Evolutionary conservation across 2,329 filamentous ascomycete genomes (phyloP), one percentile per base, ranked within the genome.

Genomic region (Penicillium sp.): DNA sequence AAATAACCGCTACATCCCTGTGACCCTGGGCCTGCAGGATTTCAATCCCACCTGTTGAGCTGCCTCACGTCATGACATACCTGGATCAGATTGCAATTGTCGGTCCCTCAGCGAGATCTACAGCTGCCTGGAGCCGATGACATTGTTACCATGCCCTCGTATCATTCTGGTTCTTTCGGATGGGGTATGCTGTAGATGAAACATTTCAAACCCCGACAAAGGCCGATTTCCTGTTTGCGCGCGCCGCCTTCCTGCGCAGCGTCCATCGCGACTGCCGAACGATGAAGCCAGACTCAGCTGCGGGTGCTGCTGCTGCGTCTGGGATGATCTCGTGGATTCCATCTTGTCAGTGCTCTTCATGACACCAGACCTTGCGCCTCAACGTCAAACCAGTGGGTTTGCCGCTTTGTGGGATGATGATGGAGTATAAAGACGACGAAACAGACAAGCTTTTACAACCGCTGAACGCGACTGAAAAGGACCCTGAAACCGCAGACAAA

Each of bases 61-160:
- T 53, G 46, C 49, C 46, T 53, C 49, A 36, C 38, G 31, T 53
- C 51, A 62, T 60, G 59, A 62, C 55, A 53, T 60, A 63, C 55
- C 46, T 22, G 46, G 53, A 44, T 44, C 35, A 36, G 48, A 59
- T 62, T 58, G 51, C 54, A 63, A 60, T 63, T 42, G 16, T 18
- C 36, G 44, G 48, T 50, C 41, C 16, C 43, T 49, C 51, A 53
- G 46, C 53, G 46, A 42, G 31, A 39, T 46, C 11, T 41, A 48
- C 50, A 49, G 50, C 54, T 57, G 52, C 51, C 52, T 52, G 50
- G 43, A 46, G 20, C 35, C 46, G 35, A 28, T 27, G 35, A 18
- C 27, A 28, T 31, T 45, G 46, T 42, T 14, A 35, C 36, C 20
- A 46, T 48, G 50, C 13, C 25, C 20, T 28, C 14, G 11, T 3